Percentiles rank a stretch among this genome's conserved stretches.
Evolutionary conservation across 1,139 yeast species (phyloP).

Genomic region (Maudiozyma humilis): DNA sequence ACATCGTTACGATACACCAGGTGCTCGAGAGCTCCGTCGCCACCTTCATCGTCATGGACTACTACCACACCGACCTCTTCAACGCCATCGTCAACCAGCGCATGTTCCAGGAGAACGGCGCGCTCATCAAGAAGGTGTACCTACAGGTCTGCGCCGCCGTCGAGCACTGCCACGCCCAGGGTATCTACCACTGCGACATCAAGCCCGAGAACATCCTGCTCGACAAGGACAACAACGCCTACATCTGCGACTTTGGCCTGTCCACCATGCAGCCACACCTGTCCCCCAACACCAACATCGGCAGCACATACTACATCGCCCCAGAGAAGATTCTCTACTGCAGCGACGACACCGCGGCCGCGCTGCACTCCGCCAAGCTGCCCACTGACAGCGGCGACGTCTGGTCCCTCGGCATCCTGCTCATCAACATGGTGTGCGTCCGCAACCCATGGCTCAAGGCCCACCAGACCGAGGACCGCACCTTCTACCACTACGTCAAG

Average conservation of each 20-base stretch:
- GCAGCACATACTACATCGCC: constrained; percentile 87
- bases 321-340: constrained; percentile 62
- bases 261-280: constrained; percentile 55
- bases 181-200: constrained; percentile 79
- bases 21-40: constrained; percentile 53
- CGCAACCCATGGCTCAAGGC: constrained; percentile 95
- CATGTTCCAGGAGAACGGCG: constrained; percentile 25
- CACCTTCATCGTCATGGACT: constrained; percentile 72
- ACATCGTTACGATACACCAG: constrained; percentile 64
- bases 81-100: constrained; percentile 66
- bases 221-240: constrained; percentile 49
- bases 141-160: constrained; percentile 69
- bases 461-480: constrained; percentile 48
- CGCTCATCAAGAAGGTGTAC: constrained; percentile 60
- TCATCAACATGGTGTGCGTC: constrained; percentile 72
- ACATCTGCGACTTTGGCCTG: constrained; percentile 79
- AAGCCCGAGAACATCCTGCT: constrained; percentile 84
- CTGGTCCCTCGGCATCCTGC: constrained; percentile 80
- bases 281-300: constrained; percentile 71
- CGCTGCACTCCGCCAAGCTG: neutral
- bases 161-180: constrained; percentile 55
- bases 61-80: constrained; percentile 72
- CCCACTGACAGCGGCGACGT: constrained; percentile 60
- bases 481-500: constrained; percentile 44
- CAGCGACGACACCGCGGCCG: constrained; percentile 9